phyloP scores from a whole-genome alignment of 2,329 filamentous ascomycete genomes.

The Fusarium euwallaceae region DNA sequence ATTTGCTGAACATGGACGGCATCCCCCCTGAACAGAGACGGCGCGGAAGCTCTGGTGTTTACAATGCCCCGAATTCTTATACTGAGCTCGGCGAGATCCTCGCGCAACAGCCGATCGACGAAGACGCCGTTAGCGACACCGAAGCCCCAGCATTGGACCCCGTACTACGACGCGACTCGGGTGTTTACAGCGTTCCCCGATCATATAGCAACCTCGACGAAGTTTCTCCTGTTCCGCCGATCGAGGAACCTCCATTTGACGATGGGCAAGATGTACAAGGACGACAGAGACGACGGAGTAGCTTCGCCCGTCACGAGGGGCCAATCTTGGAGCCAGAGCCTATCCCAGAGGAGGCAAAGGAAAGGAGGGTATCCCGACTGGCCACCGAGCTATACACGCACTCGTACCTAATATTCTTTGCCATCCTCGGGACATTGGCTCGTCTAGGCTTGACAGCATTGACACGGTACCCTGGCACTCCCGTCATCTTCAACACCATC shows the following conservation, averaged over 20 bases:
- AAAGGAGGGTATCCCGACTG: conserved; percentile 58
- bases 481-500: conserved; percentile 78
- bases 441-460: conserved; percentile 84
- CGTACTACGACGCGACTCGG: conserved; percentile 14
- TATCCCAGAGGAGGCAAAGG: conserved; percentile 20
- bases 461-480: conserved; percentile 83
- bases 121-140: not conserved
- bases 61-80: conserved; percentile 10
- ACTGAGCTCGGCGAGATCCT: not conserved
- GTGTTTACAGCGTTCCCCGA: conserved; percentile 46
- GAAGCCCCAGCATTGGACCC: not conserved
- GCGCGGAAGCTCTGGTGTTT: conserved; percentile 4
- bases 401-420: conserved; percentile 84
- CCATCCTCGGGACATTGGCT: conserved; percentile 85
- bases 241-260: conserved; percentile 12
- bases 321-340: conserved; percentile 6
- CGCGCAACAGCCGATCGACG: not conserved
- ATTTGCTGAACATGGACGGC: conserved; percentile 18
- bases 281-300: conserved; percentile 20
- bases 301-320: conserved; percentile 9
- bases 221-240: conserved; percentile 35
- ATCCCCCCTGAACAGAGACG: not conserved
- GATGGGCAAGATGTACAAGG: not conserved
- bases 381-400: conserved; percentile 76
- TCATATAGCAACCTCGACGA: conserved; percentile 60